A percentile compares a stretch with the other conserved stretches of the same genome.
These are phyloP conservation scores for Irpex rosettiformis DNA, from an alignment of 1,284 basidiomycete genomes.

Conservation along the genomic window DNA sequence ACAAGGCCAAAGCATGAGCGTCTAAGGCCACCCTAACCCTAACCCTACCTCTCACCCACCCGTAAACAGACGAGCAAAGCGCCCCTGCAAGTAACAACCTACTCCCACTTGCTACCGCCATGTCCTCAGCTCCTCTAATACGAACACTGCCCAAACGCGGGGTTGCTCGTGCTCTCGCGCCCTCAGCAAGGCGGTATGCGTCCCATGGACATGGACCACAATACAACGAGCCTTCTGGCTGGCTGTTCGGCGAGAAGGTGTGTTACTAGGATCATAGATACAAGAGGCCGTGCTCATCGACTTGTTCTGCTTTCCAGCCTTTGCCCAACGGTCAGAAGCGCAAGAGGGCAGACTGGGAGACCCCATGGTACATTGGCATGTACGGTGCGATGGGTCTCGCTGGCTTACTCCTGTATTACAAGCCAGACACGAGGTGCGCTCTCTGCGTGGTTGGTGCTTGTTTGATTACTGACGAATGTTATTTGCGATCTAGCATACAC, in stretches of 20 bases:
- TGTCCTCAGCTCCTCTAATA: conserved; percentile 33
- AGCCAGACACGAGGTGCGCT: conserved; percentile 91
- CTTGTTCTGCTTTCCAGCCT: conserved; percentile 43
- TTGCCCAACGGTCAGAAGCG: conserved; percentile 78
- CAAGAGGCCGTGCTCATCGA: not conserved
- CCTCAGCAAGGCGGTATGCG: conserved; percentile 42
- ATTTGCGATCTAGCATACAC: conserved; percentile 59
- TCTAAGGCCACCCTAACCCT: conserved; percentile 2
- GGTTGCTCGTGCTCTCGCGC: conserved; percentile 17
- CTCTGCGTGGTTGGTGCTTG: not conserved
- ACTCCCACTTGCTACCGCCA: conserved; percentile 20
- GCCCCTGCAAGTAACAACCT: conserved; percentile 1
- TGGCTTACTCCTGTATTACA: conserved; percentile 82
- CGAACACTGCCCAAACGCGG: conserved; percentile 27
- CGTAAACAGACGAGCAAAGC: conserved; percentile 1
- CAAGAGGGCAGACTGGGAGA: conserved; percentile 86
- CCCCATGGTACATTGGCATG: conserved; percentile 87
- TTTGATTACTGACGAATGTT: not conserved
- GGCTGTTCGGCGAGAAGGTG: conserved; percentile 88
- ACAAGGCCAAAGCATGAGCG: too few species aligned
- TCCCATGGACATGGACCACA: conserved; percentile 73
- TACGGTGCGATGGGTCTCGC: conserved; percentile 85
- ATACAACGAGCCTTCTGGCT: conserved; percentile 87
- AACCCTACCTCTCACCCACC: conserved; percentile 1
- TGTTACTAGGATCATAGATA: conserved; percentile 17